A percentile compares a stretch with the other conserved stretches of the same genome.
Evolutionary conservation across 164 flowering plant species (phyloP).

Genomic region (Sedum album): DNA sequence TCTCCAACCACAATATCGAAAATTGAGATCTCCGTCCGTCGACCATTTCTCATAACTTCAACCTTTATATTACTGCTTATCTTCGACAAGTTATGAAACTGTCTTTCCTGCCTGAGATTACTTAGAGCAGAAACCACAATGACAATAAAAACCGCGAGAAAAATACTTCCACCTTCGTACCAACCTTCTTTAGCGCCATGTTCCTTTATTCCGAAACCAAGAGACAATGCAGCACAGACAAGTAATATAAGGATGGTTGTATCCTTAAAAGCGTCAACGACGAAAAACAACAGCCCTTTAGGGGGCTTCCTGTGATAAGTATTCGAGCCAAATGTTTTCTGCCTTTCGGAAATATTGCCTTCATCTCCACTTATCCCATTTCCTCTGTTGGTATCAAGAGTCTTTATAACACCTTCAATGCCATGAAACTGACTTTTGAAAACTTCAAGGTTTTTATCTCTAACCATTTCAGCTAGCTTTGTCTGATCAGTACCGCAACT

Average conservation of each 20-base stretch:
- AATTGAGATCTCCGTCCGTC: background rate
- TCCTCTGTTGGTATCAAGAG: slow-evolving; percentile 27
- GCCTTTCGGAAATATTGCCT: slow-evolving; percentile 16
- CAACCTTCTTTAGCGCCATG: slow-evolving; percentile 3
- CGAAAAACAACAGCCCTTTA: slow-evolving; percentile 20
- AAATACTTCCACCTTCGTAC: slow-evolving; percentile 5
- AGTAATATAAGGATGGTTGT: too few relatives aligned
- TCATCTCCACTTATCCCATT: slow-evolving; percentile 34
- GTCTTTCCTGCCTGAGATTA: too few relatives aligned
- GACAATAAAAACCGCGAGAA: background rate
- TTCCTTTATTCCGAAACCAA: background rate
- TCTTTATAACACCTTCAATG: slow-evolving; percentile 23
- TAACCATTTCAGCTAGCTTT: slow-evolving; percentile 27
- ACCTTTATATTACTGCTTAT: too few relatives aligned
- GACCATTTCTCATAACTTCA: background rate
- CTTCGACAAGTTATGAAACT: too few relatives aligned
- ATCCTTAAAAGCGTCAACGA: too few relatives aligned
- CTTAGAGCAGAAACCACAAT: background rate
- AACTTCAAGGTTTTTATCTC: slow-evolving; percentile 19
- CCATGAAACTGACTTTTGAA: slow-evolving; percentile 27
- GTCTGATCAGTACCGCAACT: slow-evolving; percentile 11
- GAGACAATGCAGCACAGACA: too few relatives aligned
- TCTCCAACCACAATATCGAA: too few relatives aligned
- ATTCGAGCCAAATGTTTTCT: slow-evolving; percentile 35
- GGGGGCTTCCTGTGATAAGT: slow-evolving; percentile 39